Base-by-base conservation (phyloP, 129 eudicot genomes). In the Lactuca sativa region DNA sequence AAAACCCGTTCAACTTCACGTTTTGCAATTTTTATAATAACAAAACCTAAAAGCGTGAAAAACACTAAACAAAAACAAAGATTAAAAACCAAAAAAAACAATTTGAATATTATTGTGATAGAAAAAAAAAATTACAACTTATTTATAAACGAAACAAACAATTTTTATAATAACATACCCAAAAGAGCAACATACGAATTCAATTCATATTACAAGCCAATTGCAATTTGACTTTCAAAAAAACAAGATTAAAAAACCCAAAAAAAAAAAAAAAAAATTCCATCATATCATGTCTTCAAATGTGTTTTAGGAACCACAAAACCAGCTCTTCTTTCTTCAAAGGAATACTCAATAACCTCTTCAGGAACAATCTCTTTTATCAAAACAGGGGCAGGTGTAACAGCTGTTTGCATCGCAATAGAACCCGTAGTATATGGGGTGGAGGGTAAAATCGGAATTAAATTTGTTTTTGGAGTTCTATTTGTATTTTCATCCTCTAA, bases 281-380 rank as follows among this genome's bases (percentile, higher is more conserved):
- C 38, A 30, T 11, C 11, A 40, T 86, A 74, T 75, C 41, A 78
- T 75, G 82, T 74, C 81, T 52, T 82, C 41, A 64, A 31, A 64
- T 62, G 69, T 49, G 83, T 6, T 60, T 36, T 74, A 38, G 88
- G 95, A 47, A 88, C 79, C 79, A 80, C 74, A 82, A 88, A 88
- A 41, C 95, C 97, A 15, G 92, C 95, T 79, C 97, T 83, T 76
- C 79, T 74, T 76, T 88, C 97, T 83, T 91, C 97, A 55, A 91
- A 88, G 7, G 97, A 91, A 78, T 91, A 91, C 64, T 91, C 97
- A 44, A 69, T 43, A 59, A 85, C 83, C 82, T 87, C 97, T 69
- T 85, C n/a, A n/a, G n/a, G n/a, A n/a, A n/a, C n/a, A n/a, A n/a
- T n/a, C n/a, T n/a, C 82, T 7, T 70, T 83, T 38, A 56, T 71